Evolutionary conservation across 2,329 filamentous ascomycete species (phyloP).

Genomic region (Laburnicola sp.): DNA sequence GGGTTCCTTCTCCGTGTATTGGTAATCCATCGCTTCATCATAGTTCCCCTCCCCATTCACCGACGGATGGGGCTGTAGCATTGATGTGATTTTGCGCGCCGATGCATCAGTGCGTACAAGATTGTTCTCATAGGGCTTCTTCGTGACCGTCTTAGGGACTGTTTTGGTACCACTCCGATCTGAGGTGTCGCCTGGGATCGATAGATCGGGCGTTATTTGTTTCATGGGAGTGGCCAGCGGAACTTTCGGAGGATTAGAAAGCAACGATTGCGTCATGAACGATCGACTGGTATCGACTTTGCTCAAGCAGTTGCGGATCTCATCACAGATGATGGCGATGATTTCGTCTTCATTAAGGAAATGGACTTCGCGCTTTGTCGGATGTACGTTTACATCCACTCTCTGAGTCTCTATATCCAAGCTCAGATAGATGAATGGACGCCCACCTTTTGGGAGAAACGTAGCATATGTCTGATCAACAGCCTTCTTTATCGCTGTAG

Average conservation of each 20-base stretch:
- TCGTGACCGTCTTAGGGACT: constrained; percentile 27
- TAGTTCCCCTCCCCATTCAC: constrained; percentile 31
- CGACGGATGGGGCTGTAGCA: constrained; percentile 68
- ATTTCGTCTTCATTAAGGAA: constrained; percentile 98
- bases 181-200: constrained; percentile 27
- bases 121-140: constrained; percentile 74
- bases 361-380: constrained; percentile 94
- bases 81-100: constrained; percentile 91
- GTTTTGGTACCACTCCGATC: constrained; percentile 38
- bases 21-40: constrained; percentile 67
- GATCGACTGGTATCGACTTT: constrained; percentile 91
- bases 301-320: constrained; percentile 76
- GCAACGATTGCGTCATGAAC: constrained; percentile 89
- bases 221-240: constrained; percentile 47
- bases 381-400: constrained; percentile 97
- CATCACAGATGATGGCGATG: constrained; percentile 78
- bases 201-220: constrained; percentile 34
- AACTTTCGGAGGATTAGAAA: constrained; percentile 49
- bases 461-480: constrained; percentile 85
- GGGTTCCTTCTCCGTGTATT: constrained; percentile 68
- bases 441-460: constrained; percentile 90
- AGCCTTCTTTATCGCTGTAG: constrained; percentile 81
- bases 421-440: constrained; percentile 90
- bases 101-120: constrained; percentile 88
- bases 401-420: constrained; percentile 89